phyloP scores from a whole-genome alignment of 2,329 filamentous ascomycete species.

The Cladosporium halotolerans region DNA sequence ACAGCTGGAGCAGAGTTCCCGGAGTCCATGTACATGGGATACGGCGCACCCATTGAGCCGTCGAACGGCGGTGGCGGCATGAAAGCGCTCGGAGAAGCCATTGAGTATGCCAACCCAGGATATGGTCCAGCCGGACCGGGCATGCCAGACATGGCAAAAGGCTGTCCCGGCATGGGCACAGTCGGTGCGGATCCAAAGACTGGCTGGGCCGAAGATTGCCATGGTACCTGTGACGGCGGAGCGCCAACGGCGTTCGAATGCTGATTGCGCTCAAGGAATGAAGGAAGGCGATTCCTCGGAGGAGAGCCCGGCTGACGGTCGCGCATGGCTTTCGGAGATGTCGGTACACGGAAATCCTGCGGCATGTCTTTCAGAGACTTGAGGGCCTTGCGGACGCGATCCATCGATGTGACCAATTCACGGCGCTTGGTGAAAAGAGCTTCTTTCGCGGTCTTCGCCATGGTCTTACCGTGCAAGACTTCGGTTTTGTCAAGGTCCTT shows the following conservation, averaged over 20 bases:
- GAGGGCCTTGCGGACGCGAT: slow-evolving; percentile 31
- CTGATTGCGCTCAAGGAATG: slow-evolving; percentile 19
- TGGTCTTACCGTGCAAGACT: slow-evolving; percentile 29
- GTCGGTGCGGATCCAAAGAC: background rate
- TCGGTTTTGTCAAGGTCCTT: slow-evolving; percentile 34
- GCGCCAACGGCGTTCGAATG: background rate
- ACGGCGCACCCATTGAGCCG: slow-evolving; percentile 21
- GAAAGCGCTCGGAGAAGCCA: slow-evolving; percentile 22
- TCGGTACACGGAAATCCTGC: slow-evolving; percentile 17
- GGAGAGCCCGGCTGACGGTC: slow-evolving; percentile 20
- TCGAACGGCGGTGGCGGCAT: slow-evolving; percentile 26
- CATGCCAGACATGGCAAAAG: slow-evolving; percentile 1
- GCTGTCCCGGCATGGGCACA: background rate
- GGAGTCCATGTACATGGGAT: slow-evolving; percentile 12
- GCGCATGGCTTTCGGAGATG: slow-evolving; percentile 19
- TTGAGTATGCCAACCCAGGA: slow-evolving; percentile 16
- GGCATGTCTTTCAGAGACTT: slow-evolving; percentile 27
- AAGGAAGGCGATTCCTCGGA: slow-evolving; percentile 15
- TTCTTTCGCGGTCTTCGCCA: slow-evolving; percentile 27
- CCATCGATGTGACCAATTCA: slow-evolving; percentile 28
- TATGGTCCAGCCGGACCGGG: slow-evolving; percentile 19
- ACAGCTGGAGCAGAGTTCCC: background rate
- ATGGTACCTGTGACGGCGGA: background rate
- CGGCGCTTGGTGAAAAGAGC: slow-evolving; percentile 29
- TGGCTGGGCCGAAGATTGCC: background rate